These are phyloP conservation scores for Dryas octopetala DNA, from an alignment of 306 rosid genomes.

Conservation along the genomic window DNA sequence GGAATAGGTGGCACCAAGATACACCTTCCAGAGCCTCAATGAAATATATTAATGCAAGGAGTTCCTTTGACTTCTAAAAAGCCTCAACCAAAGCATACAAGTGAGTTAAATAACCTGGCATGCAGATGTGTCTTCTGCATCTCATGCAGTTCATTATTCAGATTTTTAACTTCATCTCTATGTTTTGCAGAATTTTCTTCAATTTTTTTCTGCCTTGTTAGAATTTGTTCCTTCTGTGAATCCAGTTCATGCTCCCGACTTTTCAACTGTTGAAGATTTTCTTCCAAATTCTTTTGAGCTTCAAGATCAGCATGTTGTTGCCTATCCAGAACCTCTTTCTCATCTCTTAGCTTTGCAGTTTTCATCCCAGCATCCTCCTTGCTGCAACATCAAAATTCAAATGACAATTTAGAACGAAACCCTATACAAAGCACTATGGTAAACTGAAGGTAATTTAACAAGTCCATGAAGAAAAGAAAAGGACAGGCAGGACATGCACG, in stretches of 20 bases:
- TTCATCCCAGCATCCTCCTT: conserved; percentile 98
- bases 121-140: conserved; percentile 76
- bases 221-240: conserved; percentile 77
- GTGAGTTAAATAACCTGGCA: conserved; percentile 57
- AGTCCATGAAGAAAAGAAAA: conserved; percentile 3
- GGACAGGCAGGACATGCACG: background rate
- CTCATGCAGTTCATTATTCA: conserved; percentile 58
- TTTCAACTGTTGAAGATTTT: conserved; percentile 82
- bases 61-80: conserved; percentile 8
- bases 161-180: conserved; percentile 47
- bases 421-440: conserved; percentile 5
- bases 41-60: background rate
- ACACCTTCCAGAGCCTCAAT: conserved; percentile 8
- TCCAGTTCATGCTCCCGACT: conserved; percentile 70
- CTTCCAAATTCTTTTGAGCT: conserved; percentile 91
- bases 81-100: background rate
- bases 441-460: background rate
- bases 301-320: conserved; percentile 92
- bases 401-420: conserved; percentile 19
- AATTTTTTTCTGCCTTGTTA: conserved; percentile 65
- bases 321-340: conserved; percentile 89
- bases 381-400: conserved; percentile 46
- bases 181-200: conserved; percentile 54
- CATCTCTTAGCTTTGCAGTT: conserved; percentile 85
- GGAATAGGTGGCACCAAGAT: conserved; percentile 4